Percentiles rank a stretch among this genome's conserved stretches.
phyloP scores from a whole-genome alignment of 768 basidiomycete genomes.

The Calocybe gangraenosa region DNA sequence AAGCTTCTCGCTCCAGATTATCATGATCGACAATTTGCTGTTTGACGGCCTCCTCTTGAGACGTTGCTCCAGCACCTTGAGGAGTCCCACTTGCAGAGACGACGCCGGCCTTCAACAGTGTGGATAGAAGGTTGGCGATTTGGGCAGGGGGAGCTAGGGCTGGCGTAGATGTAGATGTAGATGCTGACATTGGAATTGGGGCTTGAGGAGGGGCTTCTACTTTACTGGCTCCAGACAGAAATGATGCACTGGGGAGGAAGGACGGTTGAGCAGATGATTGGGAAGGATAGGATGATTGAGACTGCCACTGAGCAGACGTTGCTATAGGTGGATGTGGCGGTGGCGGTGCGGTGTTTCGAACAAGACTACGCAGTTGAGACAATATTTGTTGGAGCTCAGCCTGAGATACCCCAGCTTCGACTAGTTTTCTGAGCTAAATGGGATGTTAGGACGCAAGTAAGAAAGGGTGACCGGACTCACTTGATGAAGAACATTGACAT shows the following conservation, averaged over 20 bases:
- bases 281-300: slow-evolving; percentile 12
- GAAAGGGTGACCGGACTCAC: slow-evolving; percentile 36
- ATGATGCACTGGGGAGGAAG: slow-evolving; percentile 7
- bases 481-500: slow-evolving; percentile 78
- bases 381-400: slow-evolving; percentile 77
- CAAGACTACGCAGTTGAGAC: slow-evolving; percentile 59
- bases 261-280: slow-evolving; percentile 17
- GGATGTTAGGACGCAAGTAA: slow-evolving; percentile 1
- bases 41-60: slow-evolving; percentile 32
- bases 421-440: slow-evolving; percentile 61
- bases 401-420: slow-evolving; percentile 78
- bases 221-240: slow-evolving; percentile 18
- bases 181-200: slow-evolving; percentile 22
- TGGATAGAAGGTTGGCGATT: slow-evolving; percentile 58
- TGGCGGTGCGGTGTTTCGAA: slow-evolving; percentile 36
- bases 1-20: slow-evolving; percentile 42
- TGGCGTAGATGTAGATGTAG: slow-evolving; percentile 26
- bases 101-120: slow-evolving; percentile 77
- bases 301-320: slow-evolving; percentile 19
- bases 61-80: slow-evolving; percentile 40
- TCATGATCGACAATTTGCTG: slow-evolving; percentile 20
- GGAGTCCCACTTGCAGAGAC: slow-evolving; percentile 55
- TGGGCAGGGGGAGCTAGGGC: slow-evolving; percentile 30
- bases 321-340: slow-evolving; percentile 8
- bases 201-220: slow-evolving; percentile 11